A percentile compares a stretch with the other conserved stretches of the same genome.
Evolutionary conservation across 2,329 filamentous ascomycete species (phyloP).

Genomic region (Endothia cerciana): DNA sequence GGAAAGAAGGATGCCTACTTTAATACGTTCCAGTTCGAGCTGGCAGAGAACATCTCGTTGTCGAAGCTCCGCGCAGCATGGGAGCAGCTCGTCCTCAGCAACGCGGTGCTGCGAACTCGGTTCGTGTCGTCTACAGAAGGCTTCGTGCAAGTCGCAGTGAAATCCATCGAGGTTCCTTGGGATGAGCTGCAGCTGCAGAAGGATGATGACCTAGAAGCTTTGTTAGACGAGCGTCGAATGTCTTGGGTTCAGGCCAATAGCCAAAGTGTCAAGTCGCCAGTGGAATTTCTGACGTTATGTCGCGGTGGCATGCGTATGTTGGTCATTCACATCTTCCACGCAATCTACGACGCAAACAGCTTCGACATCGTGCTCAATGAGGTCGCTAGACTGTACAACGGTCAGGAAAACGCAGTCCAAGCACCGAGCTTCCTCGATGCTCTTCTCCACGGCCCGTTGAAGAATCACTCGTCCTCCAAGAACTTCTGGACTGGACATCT

Average conservation of each 20-base stretch:
- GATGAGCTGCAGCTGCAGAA: slow-evolving; percentile 38
- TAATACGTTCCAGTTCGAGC: slow-evolving; percentile 68
- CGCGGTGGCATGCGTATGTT: slow-evolving; percentile 45
- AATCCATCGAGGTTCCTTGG: slow-evolving; percentile 49
- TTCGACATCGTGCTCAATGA: slow-evolving; percentile 68
- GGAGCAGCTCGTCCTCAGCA: slow-evolving; percentile 50
- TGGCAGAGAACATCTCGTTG: slow-evolving; percentile 50
- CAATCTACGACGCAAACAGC: slow-evolving; percentile 83
- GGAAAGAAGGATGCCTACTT: slow-evolving; percentile 69
- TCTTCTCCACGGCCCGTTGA: slow-evolving; percentile 71
- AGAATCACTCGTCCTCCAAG: slow-evolving; percentile 43
- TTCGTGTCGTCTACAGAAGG: slow-evolving; percentile 78
- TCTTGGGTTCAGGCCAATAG: slow-evolving; percentile 60
- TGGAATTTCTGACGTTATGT: slow-evolving; percentile 53
- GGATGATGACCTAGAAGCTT: slow-evolving; percentile 38
- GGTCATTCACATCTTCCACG: slow-evolving; percentile 78
- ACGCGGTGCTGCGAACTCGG: slow-evolving; percentile 71
- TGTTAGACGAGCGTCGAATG: slow-evolving; percentile 42
- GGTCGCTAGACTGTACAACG: slow-evolving; percentile 46
- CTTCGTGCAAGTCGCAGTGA: slow-evolving; percentile 72
- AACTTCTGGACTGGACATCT: slow-evolving; percentile 72
- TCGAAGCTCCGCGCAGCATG: slow-evolving; percentile 61
- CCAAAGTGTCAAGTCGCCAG: slow-evolving; percentile 51
- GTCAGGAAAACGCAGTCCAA: slow-evolving; percentile 30
- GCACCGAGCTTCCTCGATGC: slow-evolving; percentile 67